phyloP scores from a whole-genome alignment of 2,329 filamentous ascomycete species.

The Pseudogymnoascus sp. region DNA sequence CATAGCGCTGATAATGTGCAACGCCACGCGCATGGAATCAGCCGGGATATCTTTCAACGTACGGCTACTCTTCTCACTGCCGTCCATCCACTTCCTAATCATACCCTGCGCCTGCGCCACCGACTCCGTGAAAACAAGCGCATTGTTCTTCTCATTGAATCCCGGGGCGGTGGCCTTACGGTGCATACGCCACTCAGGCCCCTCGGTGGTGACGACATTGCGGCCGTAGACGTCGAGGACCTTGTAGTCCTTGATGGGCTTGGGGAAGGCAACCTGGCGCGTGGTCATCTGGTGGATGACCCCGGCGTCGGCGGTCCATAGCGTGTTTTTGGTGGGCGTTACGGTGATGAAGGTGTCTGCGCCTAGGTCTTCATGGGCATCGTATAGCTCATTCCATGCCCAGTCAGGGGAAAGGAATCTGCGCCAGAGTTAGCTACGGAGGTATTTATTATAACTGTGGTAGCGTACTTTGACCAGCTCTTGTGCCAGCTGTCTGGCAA shows the following conservation, averaged over 20 bases:
- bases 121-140: slow-evolving; percentile 56
- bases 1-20: slow-evolving; percentile 58
- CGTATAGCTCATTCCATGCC: slow-evolving; percentile 47
- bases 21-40: slow-evolving; percentile 57
- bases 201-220: slow-evolving; percentile 66
- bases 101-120: slow-evolving; percentile 57
- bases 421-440: slow-evolving; percentile 15
- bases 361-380: slow-evolving; percentile 50
- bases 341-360: slow-evolving; percentile 57
- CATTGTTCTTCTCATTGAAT: slow-evolving; percentile 71
- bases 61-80: slow-evolving; percentile 33
- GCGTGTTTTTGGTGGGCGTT: slow-evolving; percentile 43
- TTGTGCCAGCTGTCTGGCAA: slow-evolving; percentile 50
- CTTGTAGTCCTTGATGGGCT: slow-evolving; percentile 52
- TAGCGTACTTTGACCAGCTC: slow-evolving; percentile 51
- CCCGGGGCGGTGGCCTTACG: slow-evolving; percentile 63
- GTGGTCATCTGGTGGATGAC: slow-evolving; percentile 58
- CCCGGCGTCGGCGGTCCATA: slow-evolving; percentile 57
- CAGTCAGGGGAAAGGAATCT: slow-evolving; percentile 54
- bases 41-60: slow-evolving; percentile 50
- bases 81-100: slow-evolving; percentile 49
- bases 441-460: background rate
- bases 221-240: slow-evolving; percentile 59
- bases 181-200: slow-evolving; percentile 61
- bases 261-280: slow-evolving; percentile 63